Evolutionary conservation across 495 filamentous ascomycete genomes (phyloP), one percentile per base, ranked within the genome.

Genomic region (Talaromyces wortmannii): DNA sequence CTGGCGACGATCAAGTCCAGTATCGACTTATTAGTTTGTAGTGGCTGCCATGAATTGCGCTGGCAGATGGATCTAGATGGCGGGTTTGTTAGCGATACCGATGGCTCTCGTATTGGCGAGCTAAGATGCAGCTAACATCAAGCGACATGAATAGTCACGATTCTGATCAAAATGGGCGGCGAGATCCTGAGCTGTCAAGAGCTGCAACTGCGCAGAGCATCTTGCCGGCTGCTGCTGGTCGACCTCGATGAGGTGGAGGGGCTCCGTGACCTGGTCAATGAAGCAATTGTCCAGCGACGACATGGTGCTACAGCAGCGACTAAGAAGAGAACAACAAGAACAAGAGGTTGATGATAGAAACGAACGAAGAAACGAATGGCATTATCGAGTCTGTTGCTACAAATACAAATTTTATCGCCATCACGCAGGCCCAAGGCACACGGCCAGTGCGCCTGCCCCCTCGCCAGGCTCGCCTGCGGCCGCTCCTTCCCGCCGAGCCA

Each of bases 31-130:
- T 64, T 75, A 18, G 73, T 58, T 31, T 74, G 63, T 13, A 78
- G 57, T 5, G 71, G 63, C n/a, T 65, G 59, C 67, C 71, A 75
- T 0, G 74, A 76, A 18, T 68, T 74, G 13, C 44, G 50, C 57
- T 77, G 74, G 48, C 63, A 69, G 55, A 78, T 67, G 13, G 74
- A 76, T 59, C 71, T 76, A 40, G 29, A 15, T 8, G 17, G n/a
- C 13, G 8, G 56, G n/a, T 36, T 8, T n/a, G 17, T 31, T 15
- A 6, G 45, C 33, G n/a, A 45, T 15, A 5, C 45, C 45, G 31
- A 47, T 32, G 30, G 45, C 13, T 32, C 33, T 48, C 11, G 42
- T 23, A 61, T 54, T n/a, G 13, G 52, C 10, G 56, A 23, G 32
- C 53, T 32, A 46, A 16, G 42, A 23, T 48, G 48, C 7, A 60